Evolutionary conservation across 495 filamentous ascomycete species (phyloP).

Genomic region (Aspergillus campestris): DNA sequence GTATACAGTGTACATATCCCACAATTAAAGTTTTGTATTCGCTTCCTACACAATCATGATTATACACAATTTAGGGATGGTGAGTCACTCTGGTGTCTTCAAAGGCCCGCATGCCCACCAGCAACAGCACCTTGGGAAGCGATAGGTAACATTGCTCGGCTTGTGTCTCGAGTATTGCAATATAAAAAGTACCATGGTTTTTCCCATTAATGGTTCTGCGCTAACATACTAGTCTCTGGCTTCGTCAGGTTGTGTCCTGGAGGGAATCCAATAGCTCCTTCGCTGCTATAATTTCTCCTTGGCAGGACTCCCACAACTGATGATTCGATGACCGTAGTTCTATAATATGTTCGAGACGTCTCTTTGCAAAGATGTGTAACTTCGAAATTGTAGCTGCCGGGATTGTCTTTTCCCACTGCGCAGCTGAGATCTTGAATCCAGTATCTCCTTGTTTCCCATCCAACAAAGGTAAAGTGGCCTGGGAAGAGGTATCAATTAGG

Average conservation of each 20-base stretch:
- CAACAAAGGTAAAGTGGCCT: slow-evolving; percentile 7
- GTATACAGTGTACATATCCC: not conserved
- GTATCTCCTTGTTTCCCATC: not conserved
- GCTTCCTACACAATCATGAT: too few species aligned
- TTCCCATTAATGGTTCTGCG: too few species aligned
- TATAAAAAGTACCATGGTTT: not conserved
- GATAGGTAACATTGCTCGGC: too few species aligned
- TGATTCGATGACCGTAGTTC: slow-evolving; percentile 25
- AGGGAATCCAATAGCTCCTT: slow-evolving; percentile 48
- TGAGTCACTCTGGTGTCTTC: too few species aligned
- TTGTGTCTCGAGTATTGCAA: too few species aligned
- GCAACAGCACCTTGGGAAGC: too few species aligned
- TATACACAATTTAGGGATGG: too few species aligned
- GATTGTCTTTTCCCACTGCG: slow-evolving; percentile 9
- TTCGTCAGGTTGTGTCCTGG: not conserved
- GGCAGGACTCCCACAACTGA: slow-evolving; percentile 54
- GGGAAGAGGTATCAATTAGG: not conserved
- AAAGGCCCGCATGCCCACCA: too few species aligned
- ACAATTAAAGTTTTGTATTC: not conserved
- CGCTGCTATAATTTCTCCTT: slow-evolving; percentile 61
- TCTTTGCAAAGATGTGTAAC: slow-evolving; percentile 64
- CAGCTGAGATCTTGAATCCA: not conserved
- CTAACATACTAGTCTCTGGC: too few species aligned
- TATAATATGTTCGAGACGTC: slow-evolving; percentile 69
- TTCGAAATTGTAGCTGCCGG: slow-evolving; percentile 48